Evolutionary conservation across 2,329 filamentous ascomycete genomes (phyloP), one percentile per base, ranked within the genome.

Genomic region (Aureobasidium subglaciale): DNA sequence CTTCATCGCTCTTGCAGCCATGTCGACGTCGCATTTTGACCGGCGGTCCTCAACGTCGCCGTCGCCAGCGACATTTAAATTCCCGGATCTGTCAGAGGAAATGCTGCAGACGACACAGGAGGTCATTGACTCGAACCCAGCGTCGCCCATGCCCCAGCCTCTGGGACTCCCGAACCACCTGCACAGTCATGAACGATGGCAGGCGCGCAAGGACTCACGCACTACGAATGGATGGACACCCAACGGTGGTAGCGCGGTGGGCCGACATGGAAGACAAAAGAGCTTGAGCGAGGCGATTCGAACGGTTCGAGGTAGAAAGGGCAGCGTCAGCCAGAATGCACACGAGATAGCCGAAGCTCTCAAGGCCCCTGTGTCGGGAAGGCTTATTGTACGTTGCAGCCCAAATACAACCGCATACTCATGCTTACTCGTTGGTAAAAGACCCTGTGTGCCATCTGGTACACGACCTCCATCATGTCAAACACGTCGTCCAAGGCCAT

Each of bases 401-500:
- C 22, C 22, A 30, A 49, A 24, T 20, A 9, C 7, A 35, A 34
- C 22, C 29, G 22, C 25, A 38, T 41, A 58, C 46, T 63, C 62
- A 66, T 53, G 43, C 60, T 67, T 59, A 69, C 68, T 62, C 32
- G 59, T 50, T 22, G 43, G 53, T n/a, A 56, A 34, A 59, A 96
- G 92, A 73, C 81, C 49, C 84, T 96, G 46, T 97, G 92, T 72
- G 75, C 91, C 57, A 74, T 92, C 67, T 97, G 93, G 93, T 99
- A 97, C 76, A 81, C 88, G 69, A 95, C 91, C 22, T 97, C 92
- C 40, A 93, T 95, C 60, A 77, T 97, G 63, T 96, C 93, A 59
- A 99, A 97, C 70, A 96, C 93, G 2, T 97, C 93, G 22, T 96
- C 93, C 52, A 99, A 99, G 74, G 88, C 92, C 16, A 99, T 99